A percentile compares a stretch with the other conserved stretches of the same genome.
phyloP scores from a whole-genome alignment of 352 stramenopile species.

The Globisporangium rhizosaccharum region DNA sequence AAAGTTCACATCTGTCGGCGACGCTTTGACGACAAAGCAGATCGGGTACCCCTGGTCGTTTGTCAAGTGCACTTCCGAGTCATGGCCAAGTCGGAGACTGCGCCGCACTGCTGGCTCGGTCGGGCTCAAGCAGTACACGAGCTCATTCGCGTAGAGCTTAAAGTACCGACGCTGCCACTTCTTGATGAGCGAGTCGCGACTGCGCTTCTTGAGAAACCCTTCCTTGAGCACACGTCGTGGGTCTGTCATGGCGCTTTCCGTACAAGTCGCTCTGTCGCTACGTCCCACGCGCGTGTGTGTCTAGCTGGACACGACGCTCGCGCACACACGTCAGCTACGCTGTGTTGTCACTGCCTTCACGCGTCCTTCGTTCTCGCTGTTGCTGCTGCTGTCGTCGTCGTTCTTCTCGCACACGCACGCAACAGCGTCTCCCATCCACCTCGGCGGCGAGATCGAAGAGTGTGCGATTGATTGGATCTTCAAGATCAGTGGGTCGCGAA shows the following conservation, averaged over 20 bases:
- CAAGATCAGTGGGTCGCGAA: not conserved
- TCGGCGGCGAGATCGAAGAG: not conserved
- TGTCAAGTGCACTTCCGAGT: conserved; percentile 45
- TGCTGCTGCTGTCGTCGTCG: not conserved
- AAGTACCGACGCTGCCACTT: conserved; percentile 70
- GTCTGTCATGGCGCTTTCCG: conserved; percentile 12
- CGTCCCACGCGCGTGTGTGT: too few relatives aligned
- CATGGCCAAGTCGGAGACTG: conserved; percentile 40
- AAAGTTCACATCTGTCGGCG: conserved; percentile 31
- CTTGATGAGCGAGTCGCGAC: conserved; percentile 27
- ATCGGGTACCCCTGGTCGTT: conserved; percentile 61
- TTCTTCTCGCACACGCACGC: not conserved
- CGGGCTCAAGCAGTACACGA: conserved; percentile 50
- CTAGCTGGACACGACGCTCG: too few relatives aligned
- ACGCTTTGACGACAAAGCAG: conserved; percentile 54
- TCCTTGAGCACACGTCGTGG: conserved; percentile 50
- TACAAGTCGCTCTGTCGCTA: not conserved
- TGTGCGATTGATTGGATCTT: conserved; percentile 1
- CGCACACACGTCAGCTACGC: too few relatives aligned
- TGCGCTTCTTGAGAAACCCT: conserved; percentile 68
- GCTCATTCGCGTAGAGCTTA: conserved; percentile 47
- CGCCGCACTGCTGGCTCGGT: conserved; percentile 30
- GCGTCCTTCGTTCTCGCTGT: not conserved
- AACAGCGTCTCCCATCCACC: too few relatives aligned
- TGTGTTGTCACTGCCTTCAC: not conserved